Conservation (phyloP, 805 yeast genomes). For the Metschnikowia lunata region DNA sequence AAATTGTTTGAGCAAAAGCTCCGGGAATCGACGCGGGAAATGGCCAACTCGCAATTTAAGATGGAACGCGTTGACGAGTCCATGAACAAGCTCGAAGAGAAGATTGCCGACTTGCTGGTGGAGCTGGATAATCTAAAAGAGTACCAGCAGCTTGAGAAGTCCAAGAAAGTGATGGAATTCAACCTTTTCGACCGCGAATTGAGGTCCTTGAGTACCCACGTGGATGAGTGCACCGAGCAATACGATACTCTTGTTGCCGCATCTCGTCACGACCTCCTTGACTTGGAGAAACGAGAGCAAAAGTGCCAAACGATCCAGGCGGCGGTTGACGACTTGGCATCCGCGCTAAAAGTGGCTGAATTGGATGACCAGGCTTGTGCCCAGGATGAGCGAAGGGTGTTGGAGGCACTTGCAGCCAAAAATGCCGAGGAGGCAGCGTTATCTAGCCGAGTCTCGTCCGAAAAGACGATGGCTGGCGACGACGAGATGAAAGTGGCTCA, state of each 20-base stretch:
- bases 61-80: conserved; percentile 71
- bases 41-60: conserved; percentile 67
- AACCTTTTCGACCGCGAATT: conserved; percentile 75
- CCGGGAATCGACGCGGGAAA: conserved; percentile 73
- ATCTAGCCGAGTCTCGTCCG: conserved; percentile 28
- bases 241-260: conserved; percentile 48
- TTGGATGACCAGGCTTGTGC: conserved; percentile 57
- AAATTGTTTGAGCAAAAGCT: conserved; percentile 80
- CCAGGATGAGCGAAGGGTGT: conserved; percentile 44
- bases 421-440: conserved; percentile 44
- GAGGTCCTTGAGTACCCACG: conserved; percentile 51
- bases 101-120: conserved; percentile 72
- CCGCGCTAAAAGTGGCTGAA: conserved; percentile 46
- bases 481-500: conserved; percentile 19
- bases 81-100: conserved; percentile 60
- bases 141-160: conserved; percentile 63
- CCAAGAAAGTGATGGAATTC: conserved; percentile 68
- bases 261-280: conserved; percentile 51
- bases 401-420: conserved; percentile 46
- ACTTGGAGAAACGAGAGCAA: conserved; percentile 59
- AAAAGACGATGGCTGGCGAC: conserved; percentile 26
- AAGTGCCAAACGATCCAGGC: conserved; percentile 42
- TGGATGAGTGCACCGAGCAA: conserved; percentile 57
- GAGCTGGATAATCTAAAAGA: conserved; percentile 74
- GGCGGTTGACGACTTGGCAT: conserved; percentile 43